Conservation (phyloP, 495 filamentous ascomycete genomes). For the Oidiodendron maius region DNA sequence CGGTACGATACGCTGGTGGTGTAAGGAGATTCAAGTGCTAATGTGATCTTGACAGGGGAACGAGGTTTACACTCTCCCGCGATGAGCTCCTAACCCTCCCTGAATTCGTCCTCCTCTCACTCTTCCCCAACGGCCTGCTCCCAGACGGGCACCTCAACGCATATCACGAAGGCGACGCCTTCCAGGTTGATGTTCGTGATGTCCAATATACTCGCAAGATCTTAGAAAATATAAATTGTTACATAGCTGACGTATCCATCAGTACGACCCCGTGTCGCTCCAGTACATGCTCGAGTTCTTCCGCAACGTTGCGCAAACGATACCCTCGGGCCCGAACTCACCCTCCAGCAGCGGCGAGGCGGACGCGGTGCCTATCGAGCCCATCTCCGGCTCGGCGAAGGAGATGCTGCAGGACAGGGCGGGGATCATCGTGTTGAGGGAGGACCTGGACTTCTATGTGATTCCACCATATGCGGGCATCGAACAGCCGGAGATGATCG, state of each 20-base stretch:
- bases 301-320: constrained; percentile 88
- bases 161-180: constrained; percentile 84
- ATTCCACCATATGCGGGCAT: constrained; percentile 89
- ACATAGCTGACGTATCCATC: constrained; percentile 51
- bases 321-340: constrained; percentile 64
- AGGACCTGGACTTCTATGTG: constrained; percentile 96
- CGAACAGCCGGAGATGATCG: constrained; percentile 84
- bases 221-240: constrained; percentile 41
- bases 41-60: constrained; percentile 57
- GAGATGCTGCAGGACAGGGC: constrained; percentile 67
- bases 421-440: constrained; percentile 93
- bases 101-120: constrained; percentile 96
- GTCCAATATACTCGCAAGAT: constrained; percentile 30
- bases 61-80: constrained; percentile 84
- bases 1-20: constrained; percentile 49
- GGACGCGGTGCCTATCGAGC: constrained; percentile 61
- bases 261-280: constrained; percentile 95
- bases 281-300: constrained; percentile 99
- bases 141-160: constrained; percentile 95
- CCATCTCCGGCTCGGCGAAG: constrained; percentile 59
- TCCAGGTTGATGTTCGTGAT: constrained; percentile 81
- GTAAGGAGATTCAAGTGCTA: constrained; percentile 11
- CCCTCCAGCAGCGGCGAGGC: constrained; percentile 53
- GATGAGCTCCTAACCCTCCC: constrained; percentile 93
- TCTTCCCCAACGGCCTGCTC: constrained; percentile 96